These are phyloP conservation scores for Geranium brycei DNA, from an alignment of 345 rosid genomes.

Conservation along the genomic window DNA sequence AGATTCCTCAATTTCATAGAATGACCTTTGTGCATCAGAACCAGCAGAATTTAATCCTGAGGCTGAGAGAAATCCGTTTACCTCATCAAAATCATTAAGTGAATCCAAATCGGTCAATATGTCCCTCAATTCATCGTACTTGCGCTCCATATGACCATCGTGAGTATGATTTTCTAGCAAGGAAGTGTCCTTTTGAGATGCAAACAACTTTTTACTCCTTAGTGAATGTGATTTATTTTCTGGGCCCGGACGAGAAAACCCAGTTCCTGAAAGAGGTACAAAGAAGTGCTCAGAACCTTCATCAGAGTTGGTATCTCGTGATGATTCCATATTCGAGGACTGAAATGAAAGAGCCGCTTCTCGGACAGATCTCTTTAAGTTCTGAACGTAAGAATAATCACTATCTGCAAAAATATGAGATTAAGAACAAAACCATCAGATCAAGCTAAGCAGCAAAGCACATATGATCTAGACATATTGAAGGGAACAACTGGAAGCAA, in stretches of 20 bases:
- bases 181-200: conserved; percentile 38
- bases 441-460: conserved; percentile 8
- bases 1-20: conserved; percentile 52
- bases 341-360: conserved; percentile 69
- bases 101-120: conserved; percentile 52
- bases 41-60: conserved; percentile 45
- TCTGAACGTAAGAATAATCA: conserved; percentile 47
- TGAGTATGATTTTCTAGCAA: conserved; percentile 28
- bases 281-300: conserved; percentile 81
- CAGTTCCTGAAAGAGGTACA: conserved; percentile 52
- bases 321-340: conserved; percentile 52
- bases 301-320: conserved; percentile 56
- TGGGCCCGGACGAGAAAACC: conserved; percentile 36
- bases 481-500: conserved; percentile 1
- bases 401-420: conserved; percentile 41
- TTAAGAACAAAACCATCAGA: conserved; percentile 7
- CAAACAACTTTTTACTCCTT: conserved; percentile 42
- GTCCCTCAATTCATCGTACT: conserved; percentile 47
- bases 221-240: conserved; percentile 38
- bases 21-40: conserved; percentile 40
- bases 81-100: conserved; percentile 47
- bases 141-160: conserved; percentile 34
- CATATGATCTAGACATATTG: background rate
- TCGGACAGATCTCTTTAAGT: conserved; percentile 83
- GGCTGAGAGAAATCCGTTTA: conserved; percentile 59